phyloP scores from a whole-genome alignment of 1,284 basidiomycete genomes.

The Sphaerobolus stellatus region DNA sequence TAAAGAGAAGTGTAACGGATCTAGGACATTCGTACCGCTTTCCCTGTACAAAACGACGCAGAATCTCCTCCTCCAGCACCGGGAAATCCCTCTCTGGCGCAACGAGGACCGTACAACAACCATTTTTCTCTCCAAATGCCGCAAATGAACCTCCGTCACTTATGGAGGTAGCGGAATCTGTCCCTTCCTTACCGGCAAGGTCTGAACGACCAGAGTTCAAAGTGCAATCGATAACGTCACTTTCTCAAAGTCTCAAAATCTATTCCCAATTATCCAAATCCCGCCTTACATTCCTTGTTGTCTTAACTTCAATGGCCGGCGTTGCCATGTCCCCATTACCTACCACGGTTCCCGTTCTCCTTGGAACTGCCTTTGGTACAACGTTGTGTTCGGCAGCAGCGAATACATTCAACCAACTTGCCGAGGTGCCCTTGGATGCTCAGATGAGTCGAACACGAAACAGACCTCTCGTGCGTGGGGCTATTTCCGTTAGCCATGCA shows the following conservation, averaged over 20 bases:
- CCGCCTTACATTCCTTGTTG: slow-evolving; percentile 84
- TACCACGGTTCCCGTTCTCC: slow-evolving; percentile 76
- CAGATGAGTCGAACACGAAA: slow-evolving; percentile 93
- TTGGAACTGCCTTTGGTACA: slow-evolving; percentile 88
- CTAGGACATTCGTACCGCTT: neutral
- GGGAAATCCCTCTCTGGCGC: neutral
- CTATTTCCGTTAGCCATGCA: slow-evolving; percentile 84
- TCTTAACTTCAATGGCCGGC: slow-evolving; percentile 89
- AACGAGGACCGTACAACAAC: neutral
- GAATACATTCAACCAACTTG: slow-evolving; percentile 93
- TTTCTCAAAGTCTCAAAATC: slow-evolving; percentile 56
- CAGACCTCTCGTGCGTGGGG: slow-evolving; percentile 84
- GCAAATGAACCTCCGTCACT: too few species aligned
- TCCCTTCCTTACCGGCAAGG: neutral
- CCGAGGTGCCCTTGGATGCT: slow-evolving; percentile 94
- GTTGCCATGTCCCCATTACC: slow-evolving; percentile 91
- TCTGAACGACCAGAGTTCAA: neutral
- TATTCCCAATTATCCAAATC: slow-evolving; percentile 89
- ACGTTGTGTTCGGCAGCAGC: slow-evolving; percentile 91
- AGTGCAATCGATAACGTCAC: slow-evolving; percentile 42
- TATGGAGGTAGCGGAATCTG: too few species aligned
- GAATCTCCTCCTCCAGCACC: neutral
- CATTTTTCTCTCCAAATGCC: slow-evolving; percentile 2
- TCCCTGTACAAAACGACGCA: neutral
- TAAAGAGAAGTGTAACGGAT: neutral